phyloP scores from a whole-genome alignment of 164 flowering plant species.

The Kalanchoe fedtschenkoi region DNA sequence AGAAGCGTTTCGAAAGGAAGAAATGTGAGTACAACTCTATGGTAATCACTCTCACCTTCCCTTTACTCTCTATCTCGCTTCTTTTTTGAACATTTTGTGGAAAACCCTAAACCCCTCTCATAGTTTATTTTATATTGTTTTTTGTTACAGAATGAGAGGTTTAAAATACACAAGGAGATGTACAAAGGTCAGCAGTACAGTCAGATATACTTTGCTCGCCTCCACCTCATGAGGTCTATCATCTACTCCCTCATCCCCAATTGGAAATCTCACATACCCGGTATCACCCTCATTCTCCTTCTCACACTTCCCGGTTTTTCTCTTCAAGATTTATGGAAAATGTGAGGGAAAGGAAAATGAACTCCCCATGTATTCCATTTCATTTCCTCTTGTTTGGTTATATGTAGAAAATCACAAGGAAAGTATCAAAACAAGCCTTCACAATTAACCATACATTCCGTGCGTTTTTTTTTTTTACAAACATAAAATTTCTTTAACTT shows the following conservation, averaged over 20 bases:
- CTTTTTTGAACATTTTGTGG: background rate
- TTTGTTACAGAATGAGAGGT: constrained; percentile 51
- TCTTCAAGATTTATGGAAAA: background rate
- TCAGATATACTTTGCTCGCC: constrained; percentile 80
- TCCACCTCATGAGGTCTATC: constrained; percentile 61
- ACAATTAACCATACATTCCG: no score
- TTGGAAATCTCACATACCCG: constrained; percentile 83
- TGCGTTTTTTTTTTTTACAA: no score
- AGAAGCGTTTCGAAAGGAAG: constrained; percentile 29
- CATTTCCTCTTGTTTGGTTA: no score
- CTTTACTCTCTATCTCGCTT: background rate
- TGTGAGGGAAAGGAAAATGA: no score
- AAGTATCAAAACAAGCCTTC: no score
- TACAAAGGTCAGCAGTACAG: constrained; percentile 96
- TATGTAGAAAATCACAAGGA: no score
- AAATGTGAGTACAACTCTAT: constrained; percentile 41
- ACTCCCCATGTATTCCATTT: no score
- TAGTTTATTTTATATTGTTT: background rate
- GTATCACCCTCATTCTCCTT: constrained; percentile 16
- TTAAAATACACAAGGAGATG: constrained; percentile 55
- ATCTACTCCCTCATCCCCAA: constrained; percentile 49
- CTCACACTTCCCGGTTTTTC: background rate
- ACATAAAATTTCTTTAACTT: no score
- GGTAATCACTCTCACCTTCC: constrained; percentile 19
- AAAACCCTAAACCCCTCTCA: background rate